Conservation (phyloP, 805 yeast genomes). For the Hagleromyces aurorensis region DNA sequence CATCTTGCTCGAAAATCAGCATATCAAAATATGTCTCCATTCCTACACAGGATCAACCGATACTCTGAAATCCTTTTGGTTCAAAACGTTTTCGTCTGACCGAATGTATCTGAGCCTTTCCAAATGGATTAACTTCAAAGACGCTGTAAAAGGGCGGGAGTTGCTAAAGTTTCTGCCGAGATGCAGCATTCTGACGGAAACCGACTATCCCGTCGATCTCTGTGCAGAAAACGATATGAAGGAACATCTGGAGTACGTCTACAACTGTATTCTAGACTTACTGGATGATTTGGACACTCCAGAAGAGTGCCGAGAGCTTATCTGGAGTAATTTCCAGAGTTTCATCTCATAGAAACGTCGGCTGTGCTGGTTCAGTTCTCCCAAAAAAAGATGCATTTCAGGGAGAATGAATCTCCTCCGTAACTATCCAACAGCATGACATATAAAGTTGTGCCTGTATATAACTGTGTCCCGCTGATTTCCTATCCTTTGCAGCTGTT, state of each 20-base stretch:
- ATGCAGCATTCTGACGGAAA: slow-evolving; percentile 40
- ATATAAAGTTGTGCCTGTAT: too few species aligned
- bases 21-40: slow-evolving; percentile 52
- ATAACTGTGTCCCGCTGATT: too few species aligned
- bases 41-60: slow-evolving; percentile 82
- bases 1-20: slow-evolving; percentile 18
- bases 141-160: slow-evolving; percentile 23
- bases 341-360: slow-evolving; percentile 9
- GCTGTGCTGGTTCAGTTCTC: background rate
- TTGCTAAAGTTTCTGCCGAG: slow-evolving; percentile 31
- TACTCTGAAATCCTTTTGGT: slow-evolving; percentile 45
- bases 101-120: slow-evolving; percentile 28
- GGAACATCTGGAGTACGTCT: slow-evolving; percentile 11
- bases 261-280: slow-evolving; percentile 6
- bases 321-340: slow-evolving; percentile 14
- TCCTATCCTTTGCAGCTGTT: too few species aligned
- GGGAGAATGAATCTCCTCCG: too few species aligned
- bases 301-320: slow-evolving; percentile 5
- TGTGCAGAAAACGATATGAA: slow-evolving; percentile 8
- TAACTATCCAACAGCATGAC: too few species aligned
- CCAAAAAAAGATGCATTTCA: background rate
- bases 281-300: slow-evolving; percentile 2
- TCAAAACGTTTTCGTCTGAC: slow-evolving; percentile 10
- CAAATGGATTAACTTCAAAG: slow-evolving; percentile 26
- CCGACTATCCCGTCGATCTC: slow-evolving; percentile 36